A percentile compares a stretch with the other conserved stretches of the same genome.
Conservation (phyloP, 306 rosid species). For the Fragaria nilgerrensis region DNA sequence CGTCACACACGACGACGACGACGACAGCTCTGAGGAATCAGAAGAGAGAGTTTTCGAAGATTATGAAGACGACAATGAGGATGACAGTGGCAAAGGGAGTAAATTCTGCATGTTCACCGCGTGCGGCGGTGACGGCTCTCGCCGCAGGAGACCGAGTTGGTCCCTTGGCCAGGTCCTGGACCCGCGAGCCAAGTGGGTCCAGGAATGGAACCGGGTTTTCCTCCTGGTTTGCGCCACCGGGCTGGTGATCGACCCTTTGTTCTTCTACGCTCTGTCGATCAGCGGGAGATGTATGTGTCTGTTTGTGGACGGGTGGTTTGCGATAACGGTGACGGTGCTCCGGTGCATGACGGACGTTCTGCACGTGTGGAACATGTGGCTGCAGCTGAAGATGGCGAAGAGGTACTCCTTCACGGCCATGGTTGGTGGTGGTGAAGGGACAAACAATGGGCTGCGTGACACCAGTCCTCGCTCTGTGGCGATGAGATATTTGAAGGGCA, state of each 20-base stretch:
- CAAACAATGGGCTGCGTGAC: conserved; percentile 32
- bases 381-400: conserved; percentile 59
- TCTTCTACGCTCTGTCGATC: conserved; percentile 76
- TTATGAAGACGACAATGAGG: background rate
- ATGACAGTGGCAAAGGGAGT: background rate
- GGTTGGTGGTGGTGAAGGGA: conserved; percentile 12
- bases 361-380: conserved; percentile 94
- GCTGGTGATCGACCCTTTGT: conserved; percentile 80
- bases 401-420: conserved; percentile 37
- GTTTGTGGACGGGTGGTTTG: conserved; percentile 87
- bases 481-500: conserved; percentile 49
- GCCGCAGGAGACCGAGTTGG: conserved; percentile 13
- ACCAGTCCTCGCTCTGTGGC: conserved; percentile 44
- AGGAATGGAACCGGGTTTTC: conserved; percentile 84
- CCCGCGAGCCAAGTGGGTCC: conserved; percentile 63
- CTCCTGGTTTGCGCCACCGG: conserved; percentile 66
- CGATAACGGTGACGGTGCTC: conserved; percentile 81
- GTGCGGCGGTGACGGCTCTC: background rate
- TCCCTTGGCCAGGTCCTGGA: conserved; percentile 37
- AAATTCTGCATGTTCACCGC: conserved; percentile 4
- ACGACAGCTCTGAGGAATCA: background rate
- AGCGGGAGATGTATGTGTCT: conserved; percentile 79
- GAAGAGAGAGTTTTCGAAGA: conserved; percentile 6
- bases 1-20: conserved; percentile 21
- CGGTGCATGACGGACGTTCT: conserved; percentile 92